These are phyloP conservation scores for Aspergillus sclerotiicarbonarius DNA, from an alignment of 495 filamentous ascomycete genomes.

Conservation along the genomic window DNA sequence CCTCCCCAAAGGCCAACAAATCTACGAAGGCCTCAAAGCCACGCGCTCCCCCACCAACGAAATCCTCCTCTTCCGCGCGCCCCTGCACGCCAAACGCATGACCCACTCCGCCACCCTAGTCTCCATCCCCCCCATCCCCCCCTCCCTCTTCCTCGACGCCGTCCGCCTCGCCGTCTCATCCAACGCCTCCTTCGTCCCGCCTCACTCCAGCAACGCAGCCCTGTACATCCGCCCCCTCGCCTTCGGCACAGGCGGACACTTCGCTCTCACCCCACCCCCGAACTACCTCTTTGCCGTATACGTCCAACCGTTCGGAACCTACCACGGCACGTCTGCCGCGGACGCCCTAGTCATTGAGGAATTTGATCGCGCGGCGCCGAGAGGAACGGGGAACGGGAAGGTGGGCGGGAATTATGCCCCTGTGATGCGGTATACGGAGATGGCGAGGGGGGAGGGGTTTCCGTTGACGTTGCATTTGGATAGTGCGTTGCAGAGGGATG, in stretches of 20 bases:
- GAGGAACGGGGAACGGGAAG: slow-evolving; percentile 44
- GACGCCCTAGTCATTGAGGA: slow-evolving; percentile 47
- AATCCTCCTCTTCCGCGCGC: slow-evolving; percentile 43
- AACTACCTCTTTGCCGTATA: slow-evolving; percentile 44
- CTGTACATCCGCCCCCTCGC: slow-evolving; percentile 47
- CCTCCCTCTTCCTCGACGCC: slow-evolving; percentile 33
- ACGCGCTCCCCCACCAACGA: slow-evolving; percentile 28
- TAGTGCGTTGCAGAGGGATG: slow-evolving; percentile 36
- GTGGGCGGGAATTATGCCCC: slow-evolving; percentile 53
- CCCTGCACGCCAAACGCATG: slow-evolving; percentile 34
- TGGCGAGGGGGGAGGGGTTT: slow-evolving; percentile 40
- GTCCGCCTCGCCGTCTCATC: slow-evolving; percentile 35
- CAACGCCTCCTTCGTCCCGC: slow-evolving; percentile 46
- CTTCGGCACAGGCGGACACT: slow-evolving; percentile 36
- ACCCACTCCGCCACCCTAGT: slow-evolving; percentile 28
- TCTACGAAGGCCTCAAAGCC: slow-evolving; percentile 32
- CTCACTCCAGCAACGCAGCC: slow-evolving; percentile 32
- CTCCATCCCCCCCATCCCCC: slow-evolving; percentile 40
- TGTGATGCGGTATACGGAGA: slow-evolving; percentile 39
- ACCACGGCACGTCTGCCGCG: slow-evolving; percentile 36
- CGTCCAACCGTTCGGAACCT: slow-evolving; percentile 36
- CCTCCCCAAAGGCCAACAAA: slow-evolving; percentile 27
- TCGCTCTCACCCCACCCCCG: slow-evolving; percentile 29
- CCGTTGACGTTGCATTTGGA: slow-evolving; percentile 50
- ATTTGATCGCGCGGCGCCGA: slow-evolving; percentile 49